Evolutionary conservation across 768 basidiomycete species (phyloP).

Genomic region (Russula vinacea): DNA sequence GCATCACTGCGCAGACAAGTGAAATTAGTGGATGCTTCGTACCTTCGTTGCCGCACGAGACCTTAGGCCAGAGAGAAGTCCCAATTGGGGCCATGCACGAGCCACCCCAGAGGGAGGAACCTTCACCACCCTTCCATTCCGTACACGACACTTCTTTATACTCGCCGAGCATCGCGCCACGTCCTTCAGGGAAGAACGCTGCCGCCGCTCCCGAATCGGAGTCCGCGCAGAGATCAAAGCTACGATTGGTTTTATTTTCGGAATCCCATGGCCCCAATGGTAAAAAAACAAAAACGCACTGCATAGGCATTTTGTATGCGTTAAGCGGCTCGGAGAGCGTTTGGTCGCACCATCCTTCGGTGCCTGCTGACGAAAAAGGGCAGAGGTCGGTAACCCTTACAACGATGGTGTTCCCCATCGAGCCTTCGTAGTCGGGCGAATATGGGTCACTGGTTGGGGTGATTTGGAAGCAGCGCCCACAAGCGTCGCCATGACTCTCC

Average conservation of each 20-base stretch:
- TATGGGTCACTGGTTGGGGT: no score
- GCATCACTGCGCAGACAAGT: not conserved
- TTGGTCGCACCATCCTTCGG: no score
- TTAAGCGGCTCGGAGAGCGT: not conserved
- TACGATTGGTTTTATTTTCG: conserved; percentile 29
- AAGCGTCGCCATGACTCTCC: no score
- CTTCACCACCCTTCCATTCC: conserved; percentile 54
- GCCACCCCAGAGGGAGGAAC: conserved; percentile 44
- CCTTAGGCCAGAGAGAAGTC: conserved; percentile 50
- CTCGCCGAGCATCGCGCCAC: conserved; percentile 51
- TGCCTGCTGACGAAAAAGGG: no score
- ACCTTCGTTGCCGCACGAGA: conserved; percentile 56
- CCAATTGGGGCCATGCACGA: conserved; percentile 51
- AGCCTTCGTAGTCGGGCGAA: no score
- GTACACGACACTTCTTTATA: conserved; percentile 56
- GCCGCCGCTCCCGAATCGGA: conserved; percentile 50
- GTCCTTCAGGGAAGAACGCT: conserved; percentile 51
- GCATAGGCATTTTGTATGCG: no score
- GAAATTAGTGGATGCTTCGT: conserved; percentile 1
- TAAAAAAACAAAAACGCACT: not conserved
- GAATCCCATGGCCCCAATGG: not conserved
- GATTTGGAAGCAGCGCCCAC: no score
- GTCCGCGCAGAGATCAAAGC: conserved; percentile 61
- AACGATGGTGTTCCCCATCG: no score
- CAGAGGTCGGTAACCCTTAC: no score